Evolutionary conservation across 768 basidiomycete genomes (phyloP).

Genomic region (Russula brevipes): DNA sequence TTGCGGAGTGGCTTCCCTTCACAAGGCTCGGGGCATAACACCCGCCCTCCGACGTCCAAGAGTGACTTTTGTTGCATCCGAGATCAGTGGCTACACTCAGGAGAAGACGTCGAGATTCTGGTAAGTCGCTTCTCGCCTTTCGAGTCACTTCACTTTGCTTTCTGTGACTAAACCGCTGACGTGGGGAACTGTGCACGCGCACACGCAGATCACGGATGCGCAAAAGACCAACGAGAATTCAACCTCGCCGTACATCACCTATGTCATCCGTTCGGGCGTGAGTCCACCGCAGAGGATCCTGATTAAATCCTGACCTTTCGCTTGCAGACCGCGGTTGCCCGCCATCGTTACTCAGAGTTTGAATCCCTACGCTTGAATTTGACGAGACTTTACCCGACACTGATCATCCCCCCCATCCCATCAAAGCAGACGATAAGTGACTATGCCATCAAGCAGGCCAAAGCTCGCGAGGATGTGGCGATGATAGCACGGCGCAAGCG

Average conservation of each 20-base stretch:
- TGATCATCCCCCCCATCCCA: conserved; percentile 97
- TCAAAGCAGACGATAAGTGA: conserved; percentile 94
- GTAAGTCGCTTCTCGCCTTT: conserved; percentile 39
- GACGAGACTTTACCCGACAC: conserved; percentile 85
- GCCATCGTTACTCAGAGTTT: conserved; percentile 95
- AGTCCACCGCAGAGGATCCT: conserved; percentile 25
- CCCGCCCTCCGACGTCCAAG: conserved; percentile 50
- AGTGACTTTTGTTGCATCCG: conserved; percentile 72
- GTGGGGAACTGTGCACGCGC: neutral
- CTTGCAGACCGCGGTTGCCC: conserved; percentile 67
- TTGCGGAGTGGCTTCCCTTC: conserved; percentile 50
- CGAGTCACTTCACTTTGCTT: neutral
- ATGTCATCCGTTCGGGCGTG: conserved; percentile 88
- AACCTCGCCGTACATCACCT: conserved; percentile 88
- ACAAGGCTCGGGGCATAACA: conserved; percentile 49
- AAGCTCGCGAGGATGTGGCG: conserved; percentile 92
- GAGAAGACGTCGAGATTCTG: conserved; percentile 75
- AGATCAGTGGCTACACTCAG: conserved; percentile 74
- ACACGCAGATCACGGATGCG: conserved; percentile 83
- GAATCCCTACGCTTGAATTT: conserved; percentile 84
- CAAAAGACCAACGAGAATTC: conserved; percentile 89
- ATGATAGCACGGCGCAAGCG: conserved; percentile 90
- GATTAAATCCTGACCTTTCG: conserved; percentile 7
- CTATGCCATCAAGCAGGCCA: conserved; percentile 94
- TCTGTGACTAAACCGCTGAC: neutral